Base-by-base conservation (phyloP, 495 filamentous ascomycete genomes). In the Trichoderma erinaceum region DNA sequence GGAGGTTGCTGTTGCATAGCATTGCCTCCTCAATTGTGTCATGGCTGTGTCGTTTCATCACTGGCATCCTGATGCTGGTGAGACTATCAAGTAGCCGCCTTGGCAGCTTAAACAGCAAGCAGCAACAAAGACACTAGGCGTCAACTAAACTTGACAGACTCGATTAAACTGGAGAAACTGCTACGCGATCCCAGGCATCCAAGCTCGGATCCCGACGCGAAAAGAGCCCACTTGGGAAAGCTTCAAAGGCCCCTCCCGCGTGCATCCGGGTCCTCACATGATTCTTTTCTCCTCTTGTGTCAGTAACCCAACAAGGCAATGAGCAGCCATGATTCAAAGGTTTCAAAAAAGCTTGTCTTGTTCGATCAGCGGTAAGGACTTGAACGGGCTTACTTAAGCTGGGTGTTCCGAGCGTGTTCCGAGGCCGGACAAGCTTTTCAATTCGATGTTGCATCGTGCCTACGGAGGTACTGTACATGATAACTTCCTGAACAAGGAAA, bases 251-350 rank as follows among this genome's bases (percentile, higher is more conserved):
- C 56, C 56, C 23, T 61, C 56, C 56, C 56, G 56, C 56, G 56
- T 61, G 56, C 56, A 61, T 61, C 56, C 56, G 56, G 56, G 56
- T 25, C 21, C 48, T 52, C 48, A 52, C 48, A 52, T 52, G 48
- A 52, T 52, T 52, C 18, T 52, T 44, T n/a, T n/a, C 48, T 52
- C 21, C 18, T 52, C n/a, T 23, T 21, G 48, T 6, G 48, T 16
- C 18, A 52, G 12, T 15, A 4, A 5, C 13, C 43, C 12, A 46
- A 16, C 12, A 18, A 11, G 43, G 43, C 43, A 16, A 15, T 4
- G 18, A 52, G 48, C 18, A 10, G 35, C 15, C 48, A 52, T 21
- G 48, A 15, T 46, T 46, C 43, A 16, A 15, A 15, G 6, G 2
- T 5, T 21, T 52, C 4, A 1, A 52, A 52, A 23, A 38, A 52